Conservation (phyloP, 768 basidiomycete species). For the Tricholoma terreum region DNA sequence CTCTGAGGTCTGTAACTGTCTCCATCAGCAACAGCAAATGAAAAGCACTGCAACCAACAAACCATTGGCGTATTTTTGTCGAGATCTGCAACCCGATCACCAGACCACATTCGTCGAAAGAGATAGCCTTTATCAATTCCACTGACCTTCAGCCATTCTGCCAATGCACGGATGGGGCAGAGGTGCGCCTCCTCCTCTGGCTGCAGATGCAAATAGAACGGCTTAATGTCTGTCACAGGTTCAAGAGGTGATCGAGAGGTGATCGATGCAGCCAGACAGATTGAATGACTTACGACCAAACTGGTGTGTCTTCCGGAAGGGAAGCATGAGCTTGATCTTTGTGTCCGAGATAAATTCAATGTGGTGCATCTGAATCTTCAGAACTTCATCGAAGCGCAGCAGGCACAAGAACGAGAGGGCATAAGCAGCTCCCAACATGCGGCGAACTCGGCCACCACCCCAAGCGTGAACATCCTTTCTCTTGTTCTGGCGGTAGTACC, state of each 20-base stretch:
- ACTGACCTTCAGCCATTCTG: conserved; percentile 24
- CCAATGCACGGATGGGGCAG: conserved; percentile 17
- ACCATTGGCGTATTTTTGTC: conserved; percentile 20
- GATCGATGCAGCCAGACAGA: not conserved
- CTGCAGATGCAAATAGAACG: not conserved
- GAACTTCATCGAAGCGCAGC: not conserved
- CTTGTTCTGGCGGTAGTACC: no score
- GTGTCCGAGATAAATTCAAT: conserved; percentile 1
- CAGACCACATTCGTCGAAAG: conserved; percentile 28
- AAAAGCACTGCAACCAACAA: conserved; percentile 5
- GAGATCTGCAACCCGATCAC: conserved; percentile 23
- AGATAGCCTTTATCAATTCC: conserved; percentile 26
- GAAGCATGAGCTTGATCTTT: conserved; percentile 20
- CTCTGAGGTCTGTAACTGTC: conserved; percentile 26
- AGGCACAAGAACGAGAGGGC: not conserved
- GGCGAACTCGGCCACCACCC: not conserved
- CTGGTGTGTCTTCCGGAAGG: conserved; percentile 27
- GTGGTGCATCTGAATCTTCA: not conserved
- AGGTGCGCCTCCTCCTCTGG: not conserved
- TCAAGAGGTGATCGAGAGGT: not conserved
- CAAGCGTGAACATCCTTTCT: not conserved
- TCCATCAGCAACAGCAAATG: no score
- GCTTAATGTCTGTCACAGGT: not conserved
- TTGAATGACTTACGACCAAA: conserved; percentile 19
- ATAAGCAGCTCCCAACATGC: not conserved